Evolutionary conservation across 768 basidiomycete species (phyloP).

Genomic region (Mycena galericulata): DNA sequence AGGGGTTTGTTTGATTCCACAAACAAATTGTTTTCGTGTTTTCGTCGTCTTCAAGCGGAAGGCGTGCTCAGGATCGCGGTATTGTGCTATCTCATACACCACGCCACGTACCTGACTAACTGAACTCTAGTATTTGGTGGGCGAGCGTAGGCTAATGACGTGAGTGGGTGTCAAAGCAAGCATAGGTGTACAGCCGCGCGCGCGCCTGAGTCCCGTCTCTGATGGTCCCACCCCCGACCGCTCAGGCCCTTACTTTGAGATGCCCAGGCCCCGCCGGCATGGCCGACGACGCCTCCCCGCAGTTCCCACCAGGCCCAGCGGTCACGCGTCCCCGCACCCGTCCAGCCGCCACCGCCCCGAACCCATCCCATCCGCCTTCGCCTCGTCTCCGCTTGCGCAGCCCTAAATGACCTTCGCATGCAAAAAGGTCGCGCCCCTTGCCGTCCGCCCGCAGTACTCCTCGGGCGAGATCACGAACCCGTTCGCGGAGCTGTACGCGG

Average conservation of each 20-base stretch:
- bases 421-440: constrained; percentile 54
- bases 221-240: constrained; percentile 57
- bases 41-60: too few species aligned
- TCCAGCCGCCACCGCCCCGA: too few species aligned
- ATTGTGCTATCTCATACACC: too few species aligned
- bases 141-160: too few species aligned
- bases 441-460: constrained; percentile 61
- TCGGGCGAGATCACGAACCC: constrained; percentile 81
- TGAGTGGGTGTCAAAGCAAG: too few species aligned
- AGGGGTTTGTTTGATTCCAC: too few species aligned
- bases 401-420: constrained; percentile 62
- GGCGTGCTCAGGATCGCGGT: too few species aligned
- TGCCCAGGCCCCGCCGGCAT: constrained; percentile 53
- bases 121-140: too few species aligned
- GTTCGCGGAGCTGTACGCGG: constrained; percentile 87
- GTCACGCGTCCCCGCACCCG: constrained; percentile 14
- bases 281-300: constrained; percentile 25
- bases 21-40: too few species aligned
- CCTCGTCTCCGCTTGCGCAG: constrained; percentile 36
- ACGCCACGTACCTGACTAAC: too few species aligned
- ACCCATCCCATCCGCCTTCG: constrained; percentile 31
- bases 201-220: constrained; percentile 73
- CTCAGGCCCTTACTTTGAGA: constrained; percentile 65
- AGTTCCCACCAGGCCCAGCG: constrained; percentile 31
- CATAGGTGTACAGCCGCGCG: too few species aligned